Percentiles rank a stretch among this genome's conserved stretches.
phyloP scores from a whole-genome alignment of 139 green algal species.

The Pleodorina starrii region DNA sequence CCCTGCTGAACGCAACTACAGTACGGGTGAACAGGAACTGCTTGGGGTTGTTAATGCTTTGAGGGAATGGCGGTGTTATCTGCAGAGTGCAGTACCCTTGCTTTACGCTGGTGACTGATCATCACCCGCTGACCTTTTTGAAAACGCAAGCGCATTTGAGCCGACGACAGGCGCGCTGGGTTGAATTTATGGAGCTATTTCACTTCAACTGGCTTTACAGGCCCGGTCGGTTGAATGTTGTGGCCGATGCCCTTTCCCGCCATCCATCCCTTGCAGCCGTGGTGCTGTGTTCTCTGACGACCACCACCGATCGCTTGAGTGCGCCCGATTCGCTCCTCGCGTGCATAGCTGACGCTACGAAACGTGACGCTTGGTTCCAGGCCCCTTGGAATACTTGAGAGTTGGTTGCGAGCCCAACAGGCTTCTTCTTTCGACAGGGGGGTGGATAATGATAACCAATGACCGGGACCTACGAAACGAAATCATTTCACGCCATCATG shows the following conservation, averaged over 20 bases:
- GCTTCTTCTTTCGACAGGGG: too few species aligned
- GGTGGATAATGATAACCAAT: too few species aligned
- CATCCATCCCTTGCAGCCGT: too few species aligned
- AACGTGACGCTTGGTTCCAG: too few species aligned
- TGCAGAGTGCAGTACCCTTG: neutral
- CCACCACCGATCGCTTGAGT: too few species aligned
- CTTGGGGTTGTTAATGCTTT: slow-evolving; percentile 3
- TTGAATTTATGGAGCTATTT: slow-evolving; percentile 13
- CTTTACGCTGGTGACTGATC: slow-evolving; percentile 1
- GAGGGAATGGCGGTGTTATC: neutral
- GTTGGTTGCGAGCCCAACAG: too few species aligned
- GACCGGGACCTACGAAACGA: too few species aligned
- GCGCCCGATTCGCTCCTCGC: too few species aligned
- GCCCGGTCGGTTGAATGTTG: slow-evolving; percentile 22
- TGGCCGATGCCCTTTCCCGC: slow-evolving; percentile 4
- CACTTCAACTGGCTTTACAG: neutral
- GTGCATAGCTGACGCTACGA: too few species aligned
- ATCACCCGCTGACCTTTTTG: neutral
- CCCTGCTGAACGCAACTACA: slow-evolving; percentile 12
- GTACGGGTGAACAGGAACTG: neutral
- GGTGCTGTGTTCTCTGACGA: too few species aligned
- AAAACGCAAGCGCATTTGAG: neutral
- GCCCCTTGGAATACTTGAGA: too few species aligned
- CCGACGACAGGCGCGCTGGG: slow-evolving; percentile 1
- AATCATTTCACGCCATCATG: neutral